phyloP scores from a whole-genome alignment of 495 filamentous ascomycete genomes.

The Glonium stellatum region DNA sequence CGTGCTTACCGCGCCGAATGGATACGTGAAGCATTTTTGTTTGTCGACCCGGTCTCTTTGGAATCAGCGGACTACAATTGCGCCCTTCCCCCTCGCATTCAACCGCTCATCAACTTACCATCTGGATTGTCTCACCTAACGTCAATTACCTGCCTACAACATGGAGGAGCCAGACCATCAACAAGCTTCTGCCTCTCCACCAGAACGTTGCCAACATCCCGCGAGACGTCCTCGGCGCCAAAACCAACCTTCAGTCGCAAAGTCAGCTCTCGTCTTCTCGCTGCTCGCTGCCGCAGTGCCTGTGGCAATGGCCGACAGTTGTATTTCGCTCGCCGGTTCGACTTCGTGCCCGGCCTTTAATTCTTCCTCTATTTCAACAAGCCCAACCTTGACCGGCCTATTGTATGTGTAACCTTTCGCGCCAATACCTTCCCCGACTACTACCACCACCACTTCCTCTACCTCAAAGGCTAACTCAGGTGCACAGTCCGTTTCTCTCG shows the following conservation, averaged over 20 bases:
- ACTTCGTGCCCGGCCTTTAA: slow-evolving; percentile 78
- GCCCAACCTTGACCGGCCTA: slow-evolving; percentile 51
- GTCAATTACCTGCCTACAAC: not conserved
- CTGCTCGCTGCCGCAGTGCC: slow-evolving; percentile 26
- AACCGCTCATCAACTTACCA: not conserved
- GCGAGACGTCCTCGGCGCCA: slow-evolving; percentile 10
- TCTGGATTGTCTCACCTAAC: not conserved
- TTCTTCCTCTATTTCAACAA: slow-evolving; percentile 72
- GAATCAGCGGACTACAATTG: not conserved
- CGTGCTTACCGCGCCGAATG: not conserved
- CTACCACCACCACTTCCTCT: not conserved
- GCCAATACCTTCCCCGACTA: not conserved
- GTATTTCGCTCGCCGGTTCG: slow-evolving; percentile 74
- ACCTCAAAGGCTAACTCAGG: slow-evolving; percentile 19
- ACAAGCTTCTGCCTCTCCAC: not conserved
- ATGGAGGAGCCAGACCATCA: not conserved
- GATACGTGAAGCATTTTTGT: not conserved
- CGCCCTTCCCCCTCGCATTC: not conserved
- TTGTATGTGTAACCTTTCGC: slow-evolving; percentile 58
- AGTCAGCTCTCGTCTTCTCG: slow-evolving; percentile 17
- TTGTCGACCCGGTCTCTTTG: not conserved
- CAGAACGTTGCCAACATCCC: slow-evolving; percentile 7
- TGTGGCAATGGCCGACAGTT: slow-evolving; percentile 40
- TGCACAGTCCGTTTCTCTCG: slow-evolving; percentile 72
- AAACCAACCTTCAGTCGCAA: slow-evolving; percentile 7